Evolutionary conservation across 768 basidiomycete species (phyloP), one percentile per base, ranked within the genome.

Genomic region (Lactifluus echinatus): DNA sequence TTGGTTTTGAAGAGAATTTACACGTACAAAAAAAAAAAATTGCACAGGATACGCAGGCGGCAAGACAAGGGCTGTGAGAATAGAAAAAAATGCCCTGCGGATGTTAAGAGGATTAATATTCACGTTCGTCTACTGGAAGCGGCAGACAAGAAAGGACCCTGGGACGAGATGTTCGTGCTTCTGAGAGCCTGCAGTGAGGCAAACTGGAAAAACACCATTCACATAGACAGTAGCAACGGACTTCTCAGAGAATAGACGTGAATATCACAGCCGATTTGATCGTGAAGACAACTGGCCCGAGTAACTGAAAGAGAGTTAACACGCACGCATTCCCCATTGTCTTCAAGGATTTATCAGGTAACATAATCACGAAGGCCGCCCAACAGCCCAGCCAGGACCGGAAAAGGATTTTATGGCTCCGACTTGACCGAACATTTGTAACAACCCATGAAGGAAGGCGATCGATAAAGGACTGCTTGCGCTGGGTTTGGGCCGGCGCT

Each of bases 11-110:
- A 14, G 55, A 15, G 14, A 40, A 3, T 37, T 15, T 8, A 23
- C 33, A 72, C 76, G 58, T 56, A 76, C 78, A 50, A 77, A 75
- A 26, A 79, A 33, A 63, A 78, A 80, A 3, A 80, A 52, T 52
- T 79, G 75, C 17, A 77, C 63, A 0, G 80, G 78, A 60, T 79
- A 67, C 37, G 68, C 72, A 3, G 80, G 76, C 5, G 81, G 79
- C 1, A 79, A 57, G 65, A 81, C 76, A 55, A 76, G 44, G 55
- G 69, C 71, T 2, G 70, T 62, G 8, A 79, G 63, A 10, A 75
- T 43, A 2, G 71, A 66, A 58, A 81, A 80, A 72, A 79, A 81
- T 0, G 72, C 76, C 6, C 75, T 76, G 40, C 11, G 50, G 26
- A 21, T 12, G 39, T 29, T 34, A 31, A 48, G 24, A 29, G 39